These are phyloP conservation scores for Sporothrix humicola DNA, from an alignment of 2,329 filamentous ascomycete genomes.

Conservation along the genomic window DNA sequence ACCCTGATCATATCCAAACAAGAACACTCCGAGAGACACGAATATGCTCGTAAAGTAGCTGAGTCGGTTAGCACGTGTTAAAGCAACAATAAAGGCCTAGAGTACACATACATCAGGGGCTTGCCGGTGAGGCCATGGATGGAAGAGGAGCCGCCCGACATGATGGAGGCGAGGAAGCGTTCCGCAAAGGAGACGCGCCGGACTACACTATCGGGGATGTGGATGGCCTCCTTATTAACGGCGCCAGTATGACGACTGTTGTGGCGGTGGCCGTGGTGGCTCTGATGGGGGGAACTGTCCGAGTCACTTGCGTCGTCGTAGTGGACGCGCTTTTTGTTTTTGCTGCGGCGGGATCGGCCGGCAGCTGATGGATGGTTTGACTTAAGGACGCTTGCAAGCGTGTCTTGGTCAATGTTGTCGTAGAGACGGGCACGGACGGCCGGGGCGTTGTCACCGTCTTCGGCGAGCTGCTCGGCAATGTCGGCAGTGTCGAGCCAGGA, in stretches of 20 bases:
- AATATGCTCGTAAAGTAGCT: slow-evolving; percentile 96
- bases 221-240: slow-evolving; percentile 77
- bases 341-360: slow-evolving; percentile 40
- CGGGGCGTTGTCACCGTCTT: slow-evolving; percentile 67
- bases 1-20: slow-evolving; percentile 89
- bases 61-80: slow-evolving; percentile 20
- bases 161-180: slow-evolving; percentile 78
- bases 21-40: slow-evolving; percentile 82
- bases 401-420: slow-evolving; percentile 68
- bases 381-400: slow-evolving; percentile 58
- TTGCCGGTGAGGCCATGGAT: slow-evolving; percentile 95
- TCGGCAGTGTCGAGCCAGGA: slow-evolving; percentile 95
- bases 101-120: slow-evolving; percentile 73
- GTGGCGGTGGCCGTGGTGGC: slow-evolving; percentile 42
- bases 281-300: slow-evolving; percentile 56
- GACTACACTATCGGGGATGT: slow-evolving; percentile 72
- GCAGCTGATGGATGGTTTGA: slow-evolving; percentile 45
- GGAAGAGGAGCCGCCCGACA: slow-evolving; percentile 78
- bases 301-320: slow-evolving; percentile 57
- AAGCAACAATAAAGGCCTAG: neutral
- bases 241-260: slow-evolving; percentile 48
- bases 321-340: slow-evolving; percentile 69
- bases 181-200: slow-evolving; percentile 69
- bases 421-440: slow-evolving; percentile 74
- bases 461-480: slow-evolving; percentile 85